Evolutionary conservation across 805 yeast species (phyloP).

Genomic region (Schizosaccharomyces lindneri): DNA sequence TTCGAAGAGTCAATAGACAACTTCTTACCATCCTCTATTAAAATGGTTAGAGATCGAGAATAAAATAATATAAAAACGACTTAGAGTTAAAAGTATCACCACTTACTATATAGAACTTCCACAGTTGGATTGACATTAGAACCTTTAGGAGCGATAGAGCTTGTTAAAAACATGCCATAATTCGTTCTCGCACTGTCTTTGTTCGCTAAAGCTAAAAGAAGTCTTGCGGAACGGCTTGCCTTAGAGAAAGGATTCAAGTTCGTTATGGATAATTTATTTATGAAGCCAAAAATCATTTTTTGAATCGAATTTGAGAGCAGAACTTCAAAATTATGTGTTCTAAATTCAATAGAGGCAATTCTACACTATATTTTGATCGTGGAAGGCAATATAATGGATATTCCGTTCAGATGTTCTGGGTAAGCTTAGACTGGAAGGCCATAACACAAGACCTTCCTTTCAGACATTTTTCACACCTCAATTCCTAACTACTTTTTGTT

Average conservation of each 20-base stretch:
- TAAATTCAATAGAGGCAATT: too few relatives aligned
- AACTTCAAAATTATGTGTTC: too few relatives aligned
- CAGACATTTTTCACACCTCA: too few relatives aligned
- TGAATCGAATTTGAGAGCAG: not conserved
- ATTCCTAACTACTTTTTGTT: too few relatives aligned
- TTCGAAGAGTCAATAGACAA: not conserved
- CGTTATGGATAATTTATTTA: not conserved
- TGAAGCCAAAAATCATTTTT: not conserved
- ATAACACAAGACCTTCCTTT: too few relatives aligned
- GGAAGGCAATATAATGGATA: too few relatives aligned
- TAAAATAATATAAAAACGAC: too few relatives aligned
- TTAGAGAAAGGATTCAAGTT: not conserved
- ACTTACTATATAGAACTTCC: not conserved
- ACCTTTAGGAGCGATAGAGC: not conserved
- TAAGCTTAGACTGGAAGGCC: too few relatives aligned
- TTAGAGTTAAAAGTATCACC: not conserved
- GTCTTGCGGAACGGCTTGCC: not conserved
- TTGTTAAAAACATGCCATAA: not conserved
- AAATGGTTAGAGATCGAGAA: not conserved
- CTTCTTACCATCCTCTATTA: not conserved
- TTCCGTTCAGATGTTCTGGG: too few relatives aligned
- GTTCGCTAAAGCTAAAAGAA: not conserved
- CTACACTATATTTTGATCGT: too few relatives aligned
- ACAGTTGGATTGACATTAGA: not conserved
- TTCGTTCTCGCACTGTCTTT: not conserved